Evolutionary conservation across 257 asterid genomes (phyloP).

Genomic region (Primulina huaijiensis): DNA sequence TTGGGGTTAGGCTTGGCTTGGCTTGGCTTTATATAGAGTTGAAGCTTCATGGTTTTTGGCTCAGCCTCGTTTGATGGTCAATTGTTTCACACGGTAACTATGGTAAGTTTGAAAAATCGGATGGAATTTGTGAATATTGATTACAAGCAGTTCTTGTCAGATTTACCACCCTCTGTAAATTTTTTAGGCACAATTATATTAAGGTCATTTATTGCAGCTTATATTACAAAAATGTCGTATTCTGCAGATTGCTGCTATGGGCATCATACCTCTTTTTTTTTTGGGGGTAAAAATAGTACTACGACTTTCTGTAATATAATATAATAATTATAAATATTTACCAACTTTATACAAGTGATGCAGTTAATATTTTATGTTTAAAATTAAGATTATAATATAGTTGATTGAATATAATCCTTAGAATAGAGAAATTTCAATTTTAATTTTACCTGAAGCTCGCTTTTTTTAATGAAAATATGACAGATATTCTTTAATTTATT

Average conservation of each 20-base stretch:
- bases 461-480: no score
- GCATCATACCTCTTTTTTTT: background rate
- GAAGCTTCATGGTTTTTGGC: background rate
- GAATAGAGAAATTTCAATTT: no score
- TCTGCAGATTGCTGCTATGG: background rate
- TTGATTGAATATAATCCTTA: no score
- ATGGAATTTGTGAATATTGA: background rate
- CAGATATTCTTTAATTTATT: no score
- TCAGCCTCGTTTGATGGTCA: background rate
- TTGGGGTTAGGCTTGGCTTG: background rate
- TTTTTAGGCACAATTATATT: background rate
- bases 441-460: no score
- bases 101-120: background rate
- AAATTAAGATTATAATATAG: no score
- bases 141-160: background rate
- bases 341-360: no score
- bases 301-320: no score
- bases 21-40: background rate
- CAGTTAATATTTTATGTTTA: no score
- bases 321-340: no score
- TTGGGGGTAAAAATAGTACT: background rate
- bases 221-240: background rate
- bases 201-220: background rate
- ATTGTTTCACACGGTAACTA: background rate
- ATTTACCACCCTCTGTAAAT: background rate